These are phyloP conservation scores for Echeveria elegans DNA, from an alignment of 164 flowering plant genomes.

Conservation along the genomic window DNA sequence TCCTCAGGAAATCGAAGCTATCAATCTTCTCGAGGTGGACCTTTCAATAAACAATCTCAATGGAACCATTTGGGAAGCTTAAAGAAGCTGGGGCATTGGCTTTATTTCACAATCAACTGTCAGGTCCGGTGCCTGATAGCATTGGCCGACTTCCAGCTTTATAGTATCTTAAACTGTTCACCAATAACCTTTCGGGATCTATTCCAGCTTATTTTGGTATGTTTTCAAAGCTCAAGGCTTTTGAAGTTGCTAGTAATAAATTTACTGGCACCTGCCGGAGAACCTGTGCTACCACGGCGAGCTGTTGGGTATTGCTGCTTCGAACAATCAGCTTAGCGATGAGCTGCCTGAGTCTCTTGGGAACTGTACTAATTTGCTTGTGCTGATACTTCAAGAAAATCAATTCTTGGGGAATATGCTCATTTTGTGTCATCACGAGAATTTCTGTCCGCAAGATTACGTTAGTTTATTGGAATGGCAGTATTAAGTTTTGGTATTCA, in stretches of 20 bases:
- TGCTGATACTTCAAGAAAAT: conserved; percentile 34
- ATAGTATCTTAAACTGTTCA: conserved; percentile 19
- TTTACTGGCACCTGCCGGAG: conserved; percentile 38
- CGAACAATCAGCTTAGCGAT: conserved; percentile 44
- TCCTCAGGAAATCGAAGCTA: conserved; percentile 32
- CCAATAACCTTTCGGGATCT: conserved; percentile 30
- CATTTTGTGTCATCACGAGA: no score
- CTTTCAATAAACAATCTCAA: conserved; percentile 43
- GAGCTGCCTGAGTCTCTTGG: conserved; percentile 48
- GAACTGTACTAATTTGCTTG: conserved; percentile 32
- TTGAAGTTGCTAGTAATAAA: conserved; percentile 37
- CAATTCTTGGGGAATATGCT: conserved; percentile 51
- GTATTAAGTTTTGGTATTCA: no score
- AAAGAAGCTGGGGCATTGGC: conserved; percentile 21
- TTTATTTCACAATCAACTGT: conserved; percentile 32
- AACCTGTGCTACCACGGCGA: conserved; percentile 28
- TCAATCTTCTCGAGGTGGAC: conserved; percentile 35
- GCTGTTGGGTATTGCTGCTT: conserved; percentile 40
- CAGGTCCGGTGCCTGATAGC: conserved; percentile 37
- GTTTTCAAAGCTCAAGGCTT: conserved; percentile 32
- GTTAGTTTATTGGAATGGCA: no score
- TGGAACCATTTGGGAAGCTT: conserved; percentile 56
- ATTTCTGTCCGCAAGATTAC: no score
- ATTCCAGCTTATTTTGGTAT: conserved; percentile 45
- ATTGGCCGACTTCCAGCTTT: conserved; percentile 29